Percentiles rank a stretch among this genome's conserved stretches.
phyloP scores from a whole-genome alignment of 768 basidiomycete genomes.

The Pisolithus marmoratus region DNA sequence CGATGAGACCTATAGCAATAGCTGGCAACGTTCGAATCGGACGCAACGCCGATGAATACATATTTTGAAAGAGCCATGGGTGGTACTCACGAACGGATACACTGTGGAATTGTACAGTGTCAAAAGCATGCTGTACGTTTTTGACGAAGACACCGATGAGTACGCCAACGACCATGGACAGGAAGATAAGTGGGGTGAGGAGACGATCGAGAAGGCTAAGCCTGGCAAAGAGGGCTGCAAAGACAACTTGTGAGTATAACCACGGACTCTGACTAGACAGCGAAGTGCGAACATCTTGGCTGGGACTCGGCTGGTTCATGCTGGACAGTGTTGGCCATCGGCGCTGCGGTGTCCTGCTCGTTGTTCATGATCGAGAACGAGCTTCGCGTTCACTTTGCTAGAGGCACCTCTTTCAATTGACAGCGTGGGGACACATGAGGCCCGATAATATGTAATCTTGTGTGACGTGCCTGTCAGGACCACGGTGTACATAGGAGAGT shows the following conservation, averaged over 20 bases:
- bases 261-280: background rate
- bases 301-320: background rate
- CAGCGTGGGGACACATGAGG: too few relatives aligned
- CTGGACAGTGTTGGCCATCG: background rate
- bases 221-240: slow-evolving; percentile 32
- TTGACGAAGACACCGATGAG: slow-evolving; percentile 66
- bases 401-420: too few relatives aligned
- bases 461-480: too few relatives aligned
- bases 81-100: slow-evolving; percentile 70
- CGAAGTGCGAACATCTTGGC: background rate
- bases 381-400: too few relatives aligned
- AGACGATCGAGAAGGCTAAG: slow-evolving; percentile 53
- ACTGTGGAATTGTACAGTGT: slow-evolving; percentile 55
- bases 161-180: slow-evolving; percentile 72
- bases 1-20: slow-evolving; percentile 72
- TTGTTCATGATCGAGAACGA: background rate
- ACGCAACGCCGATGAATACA: background rate
- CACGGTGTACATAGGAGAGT: too few relatives aligned
- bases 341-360: background rate
- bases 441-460: too few relatives aligned
- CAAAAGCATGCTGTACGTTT: slow-evolving; percentile 54
- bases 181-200: slow-evolving; percentile 59
- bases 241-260: background rate
- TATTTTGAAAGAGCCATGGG: background rate
- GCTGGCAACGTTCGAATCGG: slow-evolving; percentile 36